Conservation (phyloP, 148 eudicot species). For the Cornus kousa region DNA sequence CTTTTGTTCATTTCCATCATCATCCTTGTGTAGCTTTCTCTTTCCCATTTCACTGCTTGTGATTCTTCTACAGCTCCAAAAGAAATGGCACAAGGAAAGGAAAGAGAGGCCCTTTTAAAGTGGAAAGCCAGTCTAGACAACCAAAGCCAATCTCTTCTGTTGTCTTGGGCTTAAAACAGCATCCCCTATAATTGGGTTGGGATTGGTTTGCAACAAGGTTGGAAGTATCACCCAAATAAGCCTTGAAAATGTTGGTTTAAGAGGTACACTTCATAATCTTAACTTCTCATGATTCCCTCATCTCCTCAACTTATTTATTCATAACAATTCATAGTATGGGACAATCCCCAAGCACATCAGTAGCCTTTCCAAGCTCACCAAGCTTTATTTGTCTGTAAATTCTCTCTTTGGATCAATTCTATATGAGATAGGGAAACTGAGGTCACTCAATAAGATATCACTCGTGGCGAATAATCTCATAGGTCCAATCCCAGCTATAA, state of each 20-base stretch:
- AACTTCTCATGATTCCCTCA: constrained; percentile 1
- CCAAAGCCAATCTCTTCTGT: not conserved
- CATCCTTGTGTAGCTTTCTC: too few relatives aligned
- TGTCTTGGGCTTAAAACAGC: constrained; percentile 11
- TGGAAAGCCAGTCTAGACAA: constrained; percentile 22
- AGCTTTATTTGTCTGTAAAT: not conserved
- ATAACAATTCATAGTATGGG: too few relatives aligned
- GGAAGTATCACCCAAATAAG: too few relatives aligned
- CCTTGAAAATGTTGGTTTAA: too few relatives aligned
- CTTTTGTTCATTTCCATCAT: too few relatives aligned
- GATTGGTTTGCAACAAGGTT: not conserved
- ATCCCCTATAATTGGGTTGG: constrained; percentile 22
- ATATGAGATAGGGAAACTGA: not conserved
- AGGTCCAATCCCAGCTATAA: too few relatives aligned
- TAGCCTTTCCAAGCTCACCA: not conserved
- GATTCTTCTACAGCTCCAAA: not conserved
- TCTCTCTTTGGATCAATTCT: not conserved
- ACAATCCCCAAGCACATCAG: too few relatives aligned
- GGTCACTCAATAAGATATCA: not conserved
- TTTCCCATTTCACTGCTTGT: not conserved
- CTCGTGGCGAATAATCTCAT: not conserved
- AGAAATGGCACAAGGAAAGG: not conserved
- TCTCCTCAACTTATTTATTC: not conserved
- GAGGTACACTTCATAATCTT: not conserved
- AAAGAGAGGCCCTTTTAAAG: constrained; percentile 14